phyloP scores from a whole-genome alignment of 441 rosid genomes.

The Adansonia gregorii region DNA sequence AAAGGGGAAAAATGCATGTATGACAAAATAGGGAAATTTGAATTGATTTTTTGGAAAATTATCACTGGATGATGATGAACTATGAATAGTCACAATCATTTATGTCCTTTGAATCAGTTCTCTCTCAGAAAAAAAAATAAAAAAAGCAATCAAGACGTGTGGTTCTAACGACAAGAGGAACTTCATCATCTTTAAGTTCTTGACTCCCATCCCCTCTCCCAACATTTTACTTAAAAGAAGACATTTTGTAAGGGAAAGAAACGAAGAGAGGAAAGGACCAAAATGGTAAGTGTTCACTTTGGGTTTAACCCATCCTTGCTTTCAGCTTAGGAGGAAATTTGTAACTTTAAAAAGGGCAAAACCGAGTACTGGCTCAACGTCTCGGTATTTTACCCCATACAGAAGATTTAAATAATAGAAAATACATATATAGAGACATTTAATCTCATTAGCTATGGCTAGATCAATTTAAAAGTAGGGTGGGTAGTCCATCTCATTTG shows the following conservation, averaged over 20 bases:
- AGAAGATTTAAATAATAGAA: slow-evolving; percentile 3
- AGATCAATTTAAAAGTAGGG: too few species aligned
- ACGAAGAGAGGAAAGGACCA: background rate
- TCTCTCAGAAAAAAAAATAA: slow-evolving; percentile 28
- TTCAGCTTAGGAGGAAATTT: slow-evolving; percentile 31
- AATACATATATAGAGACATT: too few species aligned
- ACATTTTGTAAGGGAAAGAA: slow-evolving; percentile 22
- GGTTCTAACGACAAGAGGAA: slow-evolving; percentile 77
- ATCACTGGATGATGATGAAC: slow-evolving; percentile 56
- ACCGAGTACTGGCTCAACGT: slow-evolving; percentile 10
- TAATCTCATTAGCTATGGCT: too few species aligned
- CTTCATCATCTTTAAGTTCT: slow-evolving; percentile 42
- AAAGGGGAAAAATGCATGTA: slow-evolving; percentile 20
- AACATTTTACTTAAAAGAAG: slow-evolving; percentile 31
- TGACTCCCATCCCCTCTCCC: slow-evolving; percentile 8
- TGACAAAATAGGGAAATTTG: slow-evolving; percentile 28
- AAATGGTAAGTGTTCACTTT: slow-evolving; percentile 11
- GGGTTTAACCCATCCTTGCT: slow-evolving; percentile 27
- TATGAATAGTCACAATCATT: slow-evolving; percentile 67
- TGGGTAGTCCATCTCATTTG: too few species aligned
- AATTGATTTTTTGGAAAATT: slow-evolving; percentile 47
- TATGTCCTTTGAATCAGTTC: slow-evolving; percentile 92
- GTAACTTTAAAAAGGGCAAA: background rate
- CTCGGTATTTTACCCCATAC: slow-evolving; percentile 19
- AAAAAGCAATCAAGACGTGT: slow-evolving; percentile 70